Base-by-base conservation (phyloP, 306 rosid species). In the Lagenaria siceraria region DNA sequence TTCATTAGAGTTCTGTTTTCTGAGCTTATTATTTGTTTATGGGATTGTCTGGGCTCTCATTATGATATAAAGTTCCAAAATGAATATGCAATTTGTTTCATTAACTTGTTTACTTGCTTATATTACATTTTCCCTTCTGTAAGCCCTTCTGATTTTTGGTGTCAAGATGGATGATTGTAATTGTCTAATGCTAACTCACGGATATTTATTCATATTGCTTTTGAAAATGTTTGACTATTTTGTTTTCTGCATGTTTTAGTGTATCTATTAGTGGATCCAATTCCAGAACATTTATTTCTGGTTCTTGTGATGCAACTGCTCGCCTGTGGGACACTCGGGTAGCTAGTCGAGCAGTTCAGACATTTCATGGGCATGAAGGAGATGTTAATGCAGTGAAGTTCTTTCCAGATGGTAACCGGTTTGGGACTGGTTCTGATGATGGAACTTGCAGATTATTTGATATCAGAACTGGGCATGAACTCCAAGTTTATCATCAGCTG, bases 311-410 rank as follows among this genome's bases (percentile, higher is more conserved):
- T 77, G 68, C 83, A 68, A 95, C 98, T 74, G 96, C 93, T 35
- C 90, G 97, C 76, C 83, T 95, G 88, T 95, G 98, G 98, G 98
- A 95, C 85, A 88, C 97, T 77, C 98, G 95, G n/a, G 97, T 94
- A 58, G 97, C 98, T 76, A 94, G 98, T 86, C 95, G 97, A 82
- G 97, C 98, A 35, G 92, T 92, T 79, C 86, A 83, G 79, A 94
- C 97, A 2, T 94, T 92, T 85, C 89, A 89, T 58, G 97, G 98
- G 73, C 97, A 94, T 0, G 87, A 87, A 66, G 95, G 92, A 29
- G 98, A 94, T 88, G 97, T 94, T 58, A 90, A 81, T 83, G 18
- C 91, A 33, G 98, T 94, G 78, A 92, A 87, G 81, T 94, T 94
- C 86, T 94, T 94, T 82, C 95, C 98, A 42, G 98, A 94, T 88